phyloP scores from a whole-genome alignment of 2,329 filamentous ascomycete genomes.

The Cadophora malorum region DNA sequence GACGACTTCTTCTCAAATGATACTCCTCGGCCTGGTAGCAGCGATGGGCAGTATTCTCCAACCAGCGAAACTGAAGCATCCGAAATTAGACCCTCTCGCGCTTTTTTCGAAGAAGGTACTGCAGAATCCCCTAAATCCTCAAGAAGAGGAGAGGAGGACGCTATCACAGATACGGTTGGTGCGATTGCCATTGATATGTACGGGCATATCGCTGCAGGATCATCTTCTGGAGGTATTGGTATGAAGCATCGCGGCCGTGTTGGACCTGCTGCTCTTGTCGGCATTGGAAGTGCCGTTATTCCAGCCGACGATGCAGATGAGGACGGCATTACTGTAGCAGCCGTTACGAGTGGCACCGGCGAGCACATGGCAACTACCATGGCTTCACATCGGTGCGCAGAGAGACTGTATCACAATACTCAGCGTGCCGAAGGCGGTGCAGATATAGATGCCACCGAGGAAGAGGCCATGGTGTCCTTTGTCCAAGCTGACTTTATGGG shows the following conservation, averaged over 20 bases:
- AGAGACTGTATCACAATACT: constrained; percentile 78
- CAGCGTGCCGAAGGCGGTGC: constrained; percentile 64
- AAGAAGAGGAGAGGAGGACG: constrained; percentile 54
- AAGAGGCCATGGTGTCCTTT: constrained; percentile 78
- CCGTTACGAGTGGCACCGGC: constrained; percentile 91
- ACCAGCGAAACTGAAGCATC: constrained; percentile 19
- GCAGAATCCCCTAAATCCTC: constrained; percentile 31
- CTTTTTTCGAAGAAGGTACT: constrained; percentile 37
- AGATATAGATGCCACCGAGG: constrained; percentile 73
- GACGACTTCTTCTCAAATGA: constrained; percentile 19
- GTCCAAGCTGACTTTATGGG: constrained; percentile 91
- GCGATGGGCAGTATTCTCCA: constrained; percentile 42
- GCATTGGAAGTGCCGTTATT: constrained; percentile 89
- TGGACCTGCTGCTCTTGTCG: constrained; percentile 90
- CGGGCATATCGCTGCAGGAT: constrained; percentile 90
- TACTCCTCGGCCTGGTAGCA: constrained; percentile 24
- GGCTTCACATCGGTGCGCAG: constrained; percentile 85
- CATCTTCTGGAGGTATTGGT: constrained; percentile 95
- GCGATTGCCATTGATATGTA: constrained; percentile 89
- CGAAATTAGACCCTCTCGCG: constrained; percentile 22
- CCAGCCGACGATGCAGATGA: constrained; percentile 75
- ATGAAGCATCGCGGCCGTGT: constrained; percentile 96
- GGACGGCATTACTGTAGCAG: constrained; percentile 74
- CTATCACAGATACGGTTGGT: constrained; percentile 90
- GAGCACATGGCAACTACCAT: constrained; percentile 98